A percentile compares a stretch with the other conserved stretches of the same genome.
These are phyloP conservation scores for Cucurbita moschata DNA, from an alignment of 306 rosid genomes.

Conservation along the genomic window DNA sequence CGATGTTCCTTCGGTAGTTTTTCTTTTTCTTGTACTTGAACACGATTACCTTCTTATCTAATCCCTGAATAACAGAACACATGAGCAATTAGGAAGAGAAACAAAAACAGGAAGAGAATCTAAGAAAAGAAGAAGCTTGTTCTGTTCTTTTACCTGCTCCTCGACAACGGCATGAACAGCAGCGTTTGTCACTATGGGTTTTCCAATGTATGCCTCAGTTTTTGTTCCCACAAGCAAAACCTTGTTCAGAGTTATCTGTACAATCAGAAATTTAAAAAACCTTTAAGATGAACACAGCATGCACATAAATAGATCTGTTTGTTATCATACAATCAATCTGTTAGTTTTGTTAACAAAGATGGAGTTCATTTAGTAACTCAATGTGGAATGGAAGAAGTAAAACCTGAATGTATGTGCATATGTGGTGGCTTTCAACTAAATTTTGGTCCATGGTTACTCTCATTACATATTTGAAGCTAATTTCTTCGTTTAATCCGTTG, in stretches of 20 bases:
- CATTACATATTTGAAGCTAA: not conserved
- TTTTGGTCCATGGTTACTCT: not conserved
- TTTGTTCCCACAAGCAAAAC: slow-evolving; percentile 90
- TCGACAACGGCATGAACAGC: slow-evolving; percentile 92
- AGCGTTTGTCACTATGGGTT: slow-evolving; percentile 89
- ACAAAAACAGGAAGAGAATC: not conserved
- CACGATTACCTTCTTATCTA: slow-evolving; percentile 64
- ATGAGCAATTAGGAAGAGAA: not conserved
- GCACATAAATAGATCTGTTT: not conserved
- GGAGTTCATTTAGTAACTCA: not conserved
- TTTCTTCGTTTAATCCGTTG: not conserved
- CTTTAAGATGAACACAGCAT: not conserved
- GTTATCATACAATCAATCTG: not conserved
- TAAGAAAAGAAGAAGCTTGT: not conserved
- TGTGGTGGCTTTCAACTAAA: not conserved
- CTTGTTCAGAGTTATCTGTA: slow-evolving; percentile 70
- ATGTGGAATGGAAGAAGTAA: not conserved
- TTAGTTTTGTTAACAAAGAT: not conserved
- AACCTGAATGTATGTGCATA: not conserved
- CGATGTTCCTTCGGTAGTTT: slow-evolving; percentile 69
- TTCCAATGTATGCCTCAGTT: slow-evolving; percentile 64
- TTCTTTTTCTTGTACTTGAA: slow-evolving; percentile 90
- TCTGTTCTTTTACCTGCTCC: slow-evolving; percentile 46
- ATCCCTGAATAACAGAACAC: slow-evolving; percentile 34
- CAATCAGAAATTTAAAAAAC: slow-evolving; percentile 8